A percentile compares a stretch with the other conserved stretches of the same genome.
These are phyloP conservation scores for Withania somnifera DNA, from an alignment of 305 asterid genomes.

Conservation along the genomic window DNA sequence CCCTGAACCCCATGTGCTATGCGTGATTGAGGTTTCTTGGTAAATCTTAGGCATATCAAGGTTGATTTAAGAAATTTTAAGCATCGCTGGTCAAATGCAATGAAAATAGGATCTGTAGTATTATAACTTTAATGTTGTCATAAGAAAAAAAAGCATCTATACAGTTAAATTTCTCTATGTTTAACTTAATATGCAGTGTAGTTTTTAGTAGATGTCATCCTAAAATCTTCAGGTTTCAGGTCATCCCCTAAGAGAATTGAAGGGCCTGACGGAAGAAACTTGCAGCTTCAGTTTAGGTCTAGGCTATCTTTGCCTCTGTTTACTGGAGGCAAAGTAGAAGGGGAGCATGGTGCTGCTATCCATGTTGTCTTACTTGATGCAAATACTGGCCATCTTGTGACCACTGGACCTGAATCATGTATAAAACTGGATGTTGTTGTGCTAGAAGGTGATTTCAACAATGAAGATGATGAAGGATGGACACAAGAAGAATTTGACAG, in stretches of 20 bases:
- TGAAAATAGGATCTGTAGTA: not conserved
- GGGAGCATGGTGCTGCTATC: constrained; percentile 75
- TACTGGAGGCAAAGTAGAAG: constrained; percentile 84
- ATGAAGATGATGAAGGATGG: constrained; percentile 62
- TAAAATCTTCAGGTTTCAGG: constrained; percentile 29
- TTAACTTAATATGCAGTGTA: not conserved
- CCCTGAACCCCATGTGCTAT: not conserved
- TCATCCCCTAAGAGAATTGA: constrained; percentile 66
- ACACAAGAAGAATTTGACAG: constrained; percentile 63
- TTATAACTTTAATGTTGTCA: not conserved
- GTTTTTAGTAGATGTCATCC: constrained; percentile 3
- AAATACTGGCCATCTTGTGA: constrained; percentile 44
- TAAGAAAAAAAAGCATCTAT: not conserved
- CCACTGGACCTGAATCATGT: constrained; percentile 61
- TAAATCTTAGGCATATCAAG: not conserved
- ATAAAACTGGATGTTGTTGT: constrained; percentile 63
- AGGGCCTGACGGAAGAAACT: constrained; percentile 72
- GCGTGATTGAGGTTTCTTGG: not conserved
- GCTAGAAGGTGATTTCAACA: constrained; percentile 77
- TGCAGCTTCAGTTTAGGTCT: constrained; percentile 68
- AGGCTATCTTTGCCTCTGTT: constrained; percentile 69
- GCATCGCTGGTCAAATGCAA: not conserved
- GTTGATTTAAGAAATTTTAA: not conserved
- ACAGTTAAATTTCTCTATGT: not conserved
- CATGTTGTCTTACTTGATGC: constrained; percentile 58